Evolutionary conservation across 176 grass and related monocot species (phyloP), one percentile per base, ranked within the genome.

Genomic region (Ensete glaucum): DNA sequence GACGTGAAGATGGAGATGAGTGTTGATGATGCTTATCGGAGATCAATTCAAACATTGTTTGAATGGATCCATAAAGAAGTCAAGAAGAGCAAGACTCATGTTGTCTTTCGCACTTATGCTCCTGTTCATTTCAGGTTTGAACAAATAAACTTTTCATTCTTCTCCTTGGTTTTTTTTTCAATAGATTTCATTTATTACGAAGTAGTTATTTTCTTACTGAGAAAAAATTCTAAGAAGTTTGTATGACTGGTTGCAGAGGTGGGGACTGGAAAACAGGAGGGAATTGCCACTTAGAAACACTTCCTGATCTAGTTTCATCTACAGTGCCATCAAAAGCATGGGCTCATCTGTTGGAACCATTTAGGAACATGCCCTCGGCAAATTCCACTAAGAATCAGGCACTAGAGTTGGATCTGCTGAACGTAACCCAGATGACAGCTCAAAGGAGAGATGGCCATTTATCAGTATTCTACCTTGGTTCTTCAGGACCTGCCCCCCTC

Each of bases 101-200:
- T 73, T 56, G 29, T 84, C 2, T 85, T 84, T 48, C 84, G 89
- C 78, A 83, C 89, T 2, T 92, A 88, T 77, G 87, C 83, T 13
- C 83, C 87, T 2, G 77, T 81, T 23, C 87, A 89, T 79, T 21
- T 64, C 64, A 85, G 83, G 82, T 85, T 11, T 71, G 79, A 60
- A 19, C 1, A 48, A 1, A 49, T 70, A 9, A 14, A 49, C 15
- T 15, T 50, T 79, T 58, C 53, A 53, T n/a, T 70, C 14, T 69
- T 55, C 26, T 4, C 4, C 34, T 6, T 9, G 58, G 6, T n/a
- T 58, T 57, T 34, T 69, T 52, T 22, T 43, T 25, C 22, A 43
- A 43, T 43, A 43, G 34, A 6, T 43, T 43, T 43, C 34, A 43
- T 43, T 43, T 43, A 43, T 43, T 43, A 43, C 3, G 34, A 6